phyloP scores from a whole-genome alignment of 345 rosid genomes.

The Tarenaya hassleriana region DNA sequence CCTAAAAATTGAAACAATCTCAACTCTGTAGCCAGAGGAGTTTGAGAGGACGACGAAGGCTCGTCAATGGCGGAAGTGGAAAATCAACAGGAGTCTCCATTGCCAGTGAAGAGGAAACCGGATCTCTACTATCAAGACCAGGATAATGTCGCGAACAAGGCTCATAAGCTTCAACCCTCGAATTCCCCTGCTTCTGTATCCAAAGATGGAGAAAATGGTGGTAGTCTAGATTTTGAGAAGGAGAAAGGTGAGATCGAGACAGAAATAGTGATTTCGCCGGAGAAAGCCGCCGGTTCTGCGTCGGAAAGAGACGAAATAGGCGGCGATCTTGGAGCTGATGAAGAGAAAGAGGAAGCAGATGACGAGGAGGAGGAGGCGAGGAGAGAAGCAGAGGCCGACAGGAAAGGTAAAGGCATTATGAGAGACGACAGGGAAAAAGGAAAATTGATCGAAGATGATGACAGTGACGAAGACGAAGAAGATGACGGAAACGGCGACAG shows the following conservation, averaged over 20 bases:
- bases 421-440: constrained; percentile 39
- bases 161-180: too few relatives aligned
- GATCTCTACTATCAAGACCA: constrained; percentile 32
- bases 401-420: constrained; percentile 51
- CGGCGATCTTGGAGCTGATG: background rate
- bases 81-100: constrained; percentile 40
- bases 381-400: constrained; percentile 27
- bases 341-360: constrained; percentile 9
- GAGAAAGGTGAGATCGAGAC: constrained; percentile 6
- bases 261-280: constrained; percentile 19
- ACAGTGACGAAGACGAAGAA: constrained; percentile 36
- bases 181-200: constrained; percentile 7
- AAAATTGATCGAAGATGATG: constrained; percentile 40
- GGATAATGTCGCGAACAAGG: too few relatives aligned
- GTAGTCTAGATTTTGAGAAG: constrained; percentile 7
- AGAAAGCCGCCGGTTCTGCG: constrained; percentile 6
- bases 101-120: constrained; percentile 52
- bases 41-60: background rate
- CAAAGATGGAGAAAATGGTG: constrained; percentile 6
- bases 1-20: background rate
- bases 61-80: constrained; percentile 50
- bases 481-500: constrained; percentile 42
- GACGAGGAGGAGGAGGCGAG: too few relatives aligned
- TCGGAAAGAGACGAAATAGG: constrained; percentile 9
- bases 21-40: background rate